Percentiles rank a stretch among this genome's conserved stretches.
Evolutionary conservation across 208 protist genomes (phyloP).

Genomic region (Trypanosoma lewisi): DNA sequence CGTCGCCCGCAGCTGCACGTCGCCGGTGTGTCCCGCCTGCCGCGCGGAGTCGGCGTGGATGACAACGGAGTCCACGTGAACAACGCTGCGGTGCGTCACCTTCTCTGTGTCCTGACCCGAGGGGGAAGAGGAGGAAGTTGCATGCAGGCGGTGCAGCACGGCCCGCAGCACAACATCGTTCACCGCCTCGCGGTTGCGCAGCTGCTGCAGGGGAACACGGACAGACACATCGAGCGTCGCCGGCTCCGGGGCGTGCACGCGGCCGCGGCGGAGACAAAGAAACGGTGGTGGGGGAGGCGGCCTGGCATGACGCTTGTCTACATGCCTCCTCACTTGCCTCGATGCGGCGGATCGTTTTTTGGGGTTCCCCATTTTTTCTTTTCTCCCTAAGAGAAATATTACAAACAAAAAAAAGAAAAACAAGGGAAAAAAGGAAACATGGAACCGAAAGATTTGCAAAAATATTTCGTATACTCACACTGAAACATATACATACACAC

Average conservation of each 20-base stretch:
- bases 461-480: neutral
- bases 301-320: neutral
- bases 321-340: slow-evolving; percentile 3
- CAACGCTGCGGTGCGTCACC: slow-evolving; percentile 13
- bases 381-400: neutral
- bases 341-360: neutral
- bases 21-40: slow-evolving; percentile 37
- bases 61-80: slow-evolving; percentile 42
- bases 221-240: slow-evolving; percentile 35
- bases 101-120: slow-evolving; percentile 1
- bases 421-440: neutral
- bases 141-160: slow-evolving; percentile 38
- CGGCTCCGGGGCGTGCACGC: slow-evolving; percentile 29
- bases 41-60: slow-evolving; percentile 44
- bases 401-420: slow-evolving; percentile 8
- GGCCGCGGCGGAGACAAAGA: slow-evolving; percentile 36
- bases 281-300: slow-evolving; percentile 31
- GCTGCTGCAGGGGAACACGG: slow-evolving; percentile 39
- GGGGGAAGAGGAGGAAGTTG: slow-evolving; percentile 22
- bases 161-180: slow-evolving; percentile 46
- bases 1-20: slow-evolving; percentile 47
- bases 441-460: neutral
- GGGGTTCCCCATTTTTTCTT: neutral
- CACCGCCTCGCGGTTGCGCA: slow-evolving; percentile 35
- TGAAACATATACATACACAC: neutral